Evolutionary conservation across 2,329 filamentous ascomycete genomes (phyloP).

Genomic region (Phialophora verrucosa): DNA sequence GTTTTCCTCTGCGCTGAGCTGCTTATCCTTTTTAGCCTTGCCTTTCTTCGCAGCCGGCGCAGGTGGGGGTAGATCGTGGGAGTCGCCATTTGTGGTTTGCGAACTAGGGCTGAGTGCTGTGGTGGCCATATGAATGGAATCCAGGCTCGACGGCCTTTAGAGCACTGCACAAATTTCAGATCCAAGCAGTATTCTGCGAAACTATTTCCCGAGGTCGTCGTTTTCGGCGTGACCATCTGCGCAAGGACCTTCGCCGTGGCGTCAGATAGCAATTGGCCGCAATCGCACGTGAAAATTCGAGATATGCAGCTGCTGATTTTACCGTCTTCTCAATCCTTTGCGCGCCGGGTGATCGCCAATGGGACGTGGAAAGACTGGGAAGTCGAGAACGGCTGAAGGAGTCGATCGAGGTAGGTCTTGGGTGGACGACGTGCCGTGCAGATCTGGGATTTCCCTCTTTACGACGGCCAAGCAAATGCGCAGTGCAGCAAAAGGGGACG

Average conservation of each 20-base stretch:
- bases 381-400: constrained; percentile 13
- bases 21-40: constrained; percentile 77
- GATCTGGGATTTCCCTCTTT: constrained; percentile 27
- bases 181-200: constrained; percentile 13
- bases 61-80: constrained; percentile 48
- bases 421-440: constrained; percentile 21
- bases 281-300: constrained; percentile 1
- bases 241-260: constrained; percentile 13
- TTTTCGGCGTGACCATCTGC: constrained; percentile 20
- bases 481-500: constrained; percentile 8
- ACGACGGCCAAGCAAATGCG: constrained; percentile 29
- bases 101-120: constrained; percentile 39
- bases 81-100: constrained; percentile 50
- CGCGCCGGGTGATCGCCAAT: neutral
- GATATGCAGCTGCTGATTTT: neutral
- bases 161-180: constrained; percentile 10
- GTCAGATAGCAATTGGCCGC: constrained; percentile 7
- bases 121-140: constrained; percentile 30
- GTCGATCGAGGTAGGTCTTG: constrained; percentile 10
- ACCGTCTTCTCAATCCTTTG: neutral
- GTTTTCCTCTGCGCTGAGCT: constrained; percentile 82
- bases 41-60: constrained; percentile 67
- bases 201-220: constrained; percentile 16
- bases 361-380: neutral
- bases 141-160: neutral